These are phyloP conservation scores for Colletotrichum sp. DNA, from an alignment of 2,329 filamentous ascomycete species.

Conservation along the genomic window DNA sequence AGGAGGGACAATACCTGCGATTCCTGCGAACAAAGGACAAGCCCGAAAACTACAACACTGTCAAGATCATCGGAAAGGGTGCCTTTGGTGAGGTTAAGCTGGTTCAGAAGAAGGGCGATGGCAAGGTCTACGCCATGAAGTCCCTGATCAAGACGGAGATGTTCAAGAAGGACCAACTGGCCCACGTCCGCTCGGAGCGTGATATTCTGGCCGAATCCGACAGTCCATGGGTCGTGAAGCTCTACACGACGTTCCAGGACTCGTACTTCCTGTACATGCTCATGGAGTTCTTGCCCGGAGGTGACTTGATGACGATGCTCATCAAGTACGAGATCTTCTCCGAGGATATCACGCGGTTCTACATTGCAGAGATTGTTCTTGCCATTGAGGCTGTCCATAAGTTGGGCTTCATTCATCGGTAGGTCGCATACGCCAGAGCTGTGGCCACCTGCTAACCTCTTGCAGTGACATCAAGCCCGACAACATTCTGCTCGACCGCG, in stretches of 20 bases:
- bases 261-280: slow-evolving; percentile 96
- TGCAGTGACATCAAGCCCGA: slow-evolving; percentile 96
- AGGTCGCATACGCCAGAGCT: slow-evolving; percentile 37
- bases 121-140: slow-evolving; percentile 98
- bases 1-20: slow-evolving; percentile 90
- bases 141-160: slow-evolving; percentile 98
- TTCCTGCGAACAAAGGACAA: slow-evolving; percentile 93
- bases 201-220: slow-evolving; percentile 99
- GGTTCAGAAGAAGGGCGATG: slow-evolving; percentile 94
- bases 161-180: slow-evolving; percentile 99
- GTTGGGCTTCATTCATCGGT: slow-evolving; percentile 98
- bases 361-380: slow-evolving; percentile 97
- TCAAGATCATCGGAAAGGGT: slow-evolving; percentile 99
- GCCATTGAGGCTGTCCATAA: slow-evolving; percentile 99
- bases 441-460: not conserved
- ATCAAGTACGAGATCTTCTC: slow-evolving; percentile 99
- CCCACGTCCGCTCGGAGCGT: slow-evolving; percentile 95
- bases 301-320: slow-evolving; percentile 99
- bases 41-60: slow-evolving; percentile 91
- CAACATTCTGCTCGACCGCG: slow-evolving; percentile 94
- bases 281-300: slow-evolving; percentile 98
- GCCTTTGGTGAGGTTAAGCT: slow-evolving; percentile 98
- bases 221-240: slow-evolving; percentile 98
- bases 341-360: slow-evolving; percentile 97
- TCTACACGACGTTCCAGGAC: slow-evolving; percentile 98